These are phyloP conservation scores for Pythium guiyangense DNA, from an alignment of 352 stramenopile genomes.

Conservation along the genomic window DNA sequence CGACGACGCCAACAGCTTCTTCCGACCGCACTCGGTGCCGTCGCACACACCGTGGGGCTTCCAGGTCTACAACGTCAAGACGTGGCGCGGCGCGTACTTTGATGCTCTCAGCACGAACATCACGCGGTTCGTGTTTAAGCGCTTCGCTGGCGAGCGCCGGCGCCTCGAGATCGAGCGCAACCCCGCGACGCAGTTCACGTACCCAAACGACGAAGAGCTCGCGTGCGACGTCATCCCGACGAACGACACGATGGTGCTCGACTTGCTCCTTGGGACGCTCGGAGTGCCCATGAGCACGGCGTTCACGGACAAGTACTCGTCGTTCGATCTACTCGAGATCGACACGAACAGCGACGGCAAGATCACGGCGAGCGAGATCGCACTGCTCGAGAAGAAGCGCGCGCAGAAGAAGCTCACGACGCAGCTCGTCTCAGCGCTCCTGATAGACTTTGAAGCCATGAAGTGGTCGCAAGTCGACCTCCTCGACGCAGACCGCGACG, in stretches of 20 bases:
- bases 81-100: slow-evolving; percentile 94
- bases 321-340: slow-evolving; percentile 66
- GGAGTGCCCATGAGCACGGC: slow-evolving; percentile 51
- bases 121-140: slow-evolving; percentile 72
- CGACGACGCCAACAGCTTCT: slow-evolving; percentile 87
- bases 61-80: slow-evolving; percentile 86
- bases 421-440: slow-evolving; percentile 30
- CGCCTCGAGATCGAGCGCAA: slow-evolving; percentile 42
- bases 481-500: slow-evolving; percentile 50
- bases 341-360: slow-evolving; percentile 65
- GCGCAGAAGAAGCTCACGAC: slow-evolving; percentile 33
- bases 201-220: slow-evolving; percentile 51
- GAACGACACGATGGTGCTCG: slow-evolving; percentile 52
- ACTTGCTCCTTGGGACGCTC: slow-evolving; percentile 57
- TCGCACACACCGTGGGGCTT: slow-evolving; percentile 73
- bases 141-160: slow-evolving; percentile 47
- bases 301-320: slow-evolving; percentile 65
- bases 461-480: slow-evolving; percentile 43
- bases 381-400: slow-evolving; percentile 20
- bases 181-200: slow-evolving; percentile 29
- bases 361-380: slow-evolving; percentile 62
- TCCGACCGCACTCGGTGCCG: slow-evolving; percentile 83
- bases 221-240: slow-evolving; percentile 32
- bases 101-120: slow-evolving; percentile 93
- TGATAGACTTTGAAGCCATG: slow-evolving; percentile 54